A percentile compares a stretch with the other conserved stretches of the same genome.
phyloP scores from a whole-genome alignment of 768 basidiomycete species.

The Lanmaoa rubissima region DNA sequence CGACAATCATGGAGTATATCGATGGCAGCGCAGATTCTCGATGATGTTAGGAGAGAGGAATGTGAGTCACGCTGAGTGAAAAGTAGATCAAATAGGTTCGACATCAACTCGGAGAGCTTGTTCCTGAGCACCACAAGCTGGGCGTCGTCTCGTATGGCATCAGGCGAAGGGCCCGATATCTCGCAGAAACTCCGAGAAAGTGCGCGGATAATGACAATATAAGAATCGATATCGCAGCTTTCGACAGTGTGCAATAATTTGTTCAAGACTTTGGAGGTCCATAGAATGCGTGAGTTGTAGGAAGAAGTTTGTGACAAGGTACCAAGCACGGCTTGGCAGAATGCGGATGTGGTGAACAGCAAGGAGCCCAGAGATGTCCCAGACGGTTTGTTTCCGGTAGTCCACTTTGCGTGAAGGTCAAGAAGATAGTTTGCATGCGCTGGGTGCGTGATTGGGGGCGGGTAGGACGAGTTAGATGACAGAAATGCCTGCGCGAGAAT shows the following conservation, averaged over 20 bases:
- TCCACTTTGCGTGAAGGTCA: constrained; percentile 45
- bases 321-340: constrained; percentile 22
- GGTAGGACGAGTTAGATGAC: constrained; percentile 20
- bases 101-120: constrained; percentile 23
- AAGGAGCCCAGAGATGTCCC: not conserved
- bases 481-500: constrained; percentile 41
- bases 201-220: constrained; percentile 30
- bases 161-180: not conserved
- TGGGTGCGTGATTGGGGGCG: constrained; percentile 40
- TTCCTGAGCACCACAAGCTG: constrained; percentile 10
- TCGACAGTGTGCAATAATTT: constrained; percentile 36
- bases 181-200: constrained; percentile 26
- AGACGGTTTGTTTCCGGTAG: constrained; percentile 7
- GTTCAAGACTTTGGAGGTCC: constrained; percentile 43
- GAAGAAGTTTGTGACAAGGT: constrained; percentile 21
- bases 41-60: not conserved
- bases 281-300: constrained; percentile 37
- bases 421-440: constrained; percentile 47
- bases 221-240: constrained; percentile 32
- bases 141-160: not conserved
- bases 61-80: constrained; percentile 3
- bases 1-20: constrained; percentile 30
- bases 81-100: constrained; percentile 23
- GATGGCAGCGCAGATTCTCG: constrained; percentile 14
- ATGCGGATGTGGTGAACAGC: constrained; percentile 29